Conservation (phyloP, 2,329 filamentous ascomycete species). For the Talaromyces islandicus region DNA sequence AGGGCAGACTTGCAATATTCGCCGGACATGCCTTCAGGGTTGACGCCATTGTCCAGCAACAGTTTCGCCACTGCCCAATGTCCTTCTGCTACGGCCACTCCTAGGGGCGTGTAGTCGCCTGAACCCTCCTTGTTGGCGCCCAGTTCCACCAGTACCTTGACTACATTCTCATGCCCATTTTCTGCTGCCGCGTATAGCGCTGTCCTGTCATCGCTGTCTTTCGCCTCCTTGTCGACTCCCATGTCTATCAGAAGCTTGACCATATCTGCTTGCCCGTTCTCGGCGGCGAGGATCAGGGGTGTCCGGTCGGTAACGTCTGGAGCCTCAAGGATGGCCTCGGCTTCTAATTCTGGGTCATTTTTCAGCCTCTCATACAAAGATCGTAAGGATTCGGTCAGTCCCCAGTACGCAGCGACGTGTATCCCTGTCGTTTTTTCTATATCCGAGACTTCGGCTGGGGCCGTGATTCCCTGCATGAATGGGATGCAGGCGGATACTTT, state of each 20-base stretch:
- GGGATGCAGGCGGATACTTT: background rate
- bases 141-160: background rate
- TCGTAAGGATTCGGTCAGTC: background rate
- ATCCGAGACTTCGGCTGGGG: background rate
- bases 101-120: background rate
- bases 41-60: background rate
- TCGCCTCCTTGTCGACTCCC: background rate
- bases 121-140: background rate
- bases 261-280: background rate
- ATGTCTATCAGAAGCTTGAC: slow-evolving; percentile 1
- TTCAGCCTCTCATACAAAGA: background rate
- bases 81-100: background rate
- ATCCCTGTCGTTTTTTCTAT: background rate
- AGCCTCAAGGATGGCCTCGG: background rate
- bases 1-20: slow-evolving; percentile 10
- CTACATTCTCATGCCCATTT: background rate
- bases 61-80: background rate
- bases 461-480: background rate
- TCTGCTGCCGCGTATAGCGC: background rate
- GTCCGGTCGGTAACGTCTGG: slow-evolving; percentile 3
- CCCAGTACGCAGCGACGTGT: slow-evolving; percentile 9
- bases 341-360: background rate
- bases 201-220: background rate
- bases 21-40: background rate
- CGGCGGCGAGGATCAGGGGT: slow-evolving; percentile 1